A percentile compares a stretch with the other conserved stretches of the same genome.
These are phyloP conservation scores for Amanita brunnescens DNA, from an alignment of 768 basidiomycete genomes.

Conservation along the genomic window DNA sequence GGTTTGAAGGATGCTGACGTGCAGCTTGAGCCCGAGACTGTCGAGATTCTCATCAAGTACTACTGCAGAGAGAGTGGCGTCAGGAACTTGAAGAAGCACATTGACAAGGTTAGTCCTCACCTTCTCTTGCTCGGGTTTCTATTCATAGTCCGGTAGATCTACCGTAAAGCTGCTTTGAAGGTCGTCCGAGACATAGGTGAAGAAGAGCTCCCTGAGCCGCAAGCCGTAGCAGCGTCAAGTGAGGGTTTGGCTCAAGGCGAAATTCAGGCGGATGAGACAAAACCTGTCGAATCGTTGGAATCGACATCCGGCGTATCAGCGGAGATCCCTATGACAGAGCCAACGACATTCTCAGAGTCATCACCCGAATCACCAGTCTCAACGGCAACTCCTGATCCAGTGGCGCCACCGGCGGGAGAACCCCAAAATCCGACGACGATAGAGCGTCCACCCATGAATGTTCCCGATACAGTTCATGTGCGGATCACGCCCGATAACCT, in stretches of 20 bases:
- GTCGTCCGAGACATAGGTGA: slow-evolving; percentile 89
- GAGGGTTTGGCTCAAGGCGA: slow-evolving; percentile 9
- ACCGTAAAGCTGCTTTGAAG: slow-evolving; percentile 90
- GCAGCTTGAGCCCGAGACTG: slow-evolving; percentile 60
- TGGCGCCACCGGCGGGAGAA: slow-evolving; percentile 13
- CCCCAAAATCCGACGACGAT: slow-evolving; percentile 56
- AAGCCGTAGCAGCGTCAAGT: slow-evolving; percentile 5
- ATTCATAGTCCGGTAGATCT: slow-evolving; percentile 63
- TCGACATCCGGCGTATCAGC: slow-evolving; percentile 9
- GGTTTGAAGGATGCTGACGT: slow-evolving; percentile 86
- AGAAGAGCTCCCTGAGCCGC: slow-evolving; percentile 69
- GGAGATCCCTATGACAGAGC: neutral
- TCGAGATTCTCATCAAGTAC: slow-evolving; percentile 89
- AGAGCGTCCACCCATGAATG: slow-evolving; percentile 68
- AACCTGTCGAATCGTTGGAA: slow-evolving; percentile 5
- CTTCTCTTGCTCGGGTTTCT: no score
- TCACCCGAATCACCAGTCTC: slow-evolving; percentile 8
- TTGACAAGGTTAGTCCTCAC: slow-evolving; percentile 99
- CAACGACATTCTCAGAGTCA: neutral
- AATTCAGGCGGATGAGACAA: slow-evolving; percentile 8
- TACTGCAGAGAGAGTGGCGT: slow-evolving; percentile 98
- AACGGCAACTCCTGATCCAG: slow-evolving; percentile 11
- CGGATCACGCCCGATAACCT: slow-evolving; percentile 79
- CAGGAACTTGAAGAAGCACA: slow-evolving; percentile 94
- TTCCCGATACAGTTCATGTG: slow-evolving; percentile 75